A percentile compares a stretch with the other conserved stretches of the same genome.
phyloP scores from a whole-genome alignment of 768 basidiomycete species.

The Auriscalpium microsporum region DNA sequence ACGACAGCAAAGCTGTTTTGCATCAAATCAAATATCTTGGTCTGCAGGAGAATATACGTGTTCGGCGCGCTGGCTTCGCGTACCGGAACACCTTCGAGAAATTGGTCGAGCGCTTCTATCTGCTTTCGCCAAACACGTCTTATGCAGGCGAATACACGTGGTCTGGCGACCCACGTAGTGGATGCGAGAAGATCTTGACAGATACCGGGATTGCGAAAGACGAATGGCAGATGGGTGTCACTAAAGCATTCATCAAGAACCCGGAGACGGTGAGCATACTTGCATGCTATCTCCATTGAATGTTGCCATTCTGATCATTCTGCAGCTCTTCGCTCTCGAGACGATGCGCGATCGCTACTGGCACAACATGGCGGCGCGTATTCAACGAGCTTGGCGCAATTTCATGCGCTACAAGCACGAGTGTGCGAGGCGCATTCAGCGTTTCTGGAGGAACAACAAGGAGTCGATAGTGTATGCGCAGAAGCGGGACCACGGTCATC shows the following conservation, averaged over 20 bases:
- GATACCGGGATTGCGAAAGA: constrained; percentile 95
- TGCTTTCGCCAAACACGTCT: constrained; percentile 89
- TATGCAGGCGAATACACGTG: constrained; percentile 99
- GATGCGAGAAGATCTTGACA: constrained; percentile 85
- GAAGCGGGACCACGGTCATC: constrained; percentile 90
- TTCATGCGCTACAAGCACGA: constrained; percentile 94
- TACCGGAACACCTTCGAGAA: constrained; percentile 98
- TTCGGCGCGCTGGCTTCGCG: constrained; percentile 94
- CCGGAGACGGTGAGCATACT: constrained; percentile 75
- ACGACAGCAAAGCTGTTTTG: constrained; percentile 88
- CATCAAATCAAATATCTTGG: constrained; percentile 99
- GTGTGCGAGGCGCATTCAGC: constrained; percentile 88
- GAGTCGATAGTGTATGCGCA: constrained; percentile 85
- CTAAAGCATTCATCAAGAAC: constrained; percentile 99
- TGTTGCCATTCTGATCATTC: not conserved
- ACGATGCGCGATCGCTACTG: constrained; percentile 99
- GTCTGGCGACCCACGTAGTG: constrained; percentile 83
- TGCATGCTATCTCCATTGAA: not conserved
- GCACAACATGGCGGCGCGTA: constrained; percentile 98
- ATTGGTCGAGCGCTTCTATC: constrained; percentile 97
- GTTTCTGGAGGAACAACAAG: constrained; percentile 99
- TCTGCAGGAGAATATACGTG: constrained; percentile 95
- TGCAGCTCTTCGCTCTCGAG: constrained; percentile 90
- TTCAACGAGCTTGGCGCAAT: constrained; percentile 93
- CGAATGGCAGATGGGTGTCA: constrained; percentile 99